Conservation (phyloP, 805 yeast species). For the Komagataella populi region DNA sequence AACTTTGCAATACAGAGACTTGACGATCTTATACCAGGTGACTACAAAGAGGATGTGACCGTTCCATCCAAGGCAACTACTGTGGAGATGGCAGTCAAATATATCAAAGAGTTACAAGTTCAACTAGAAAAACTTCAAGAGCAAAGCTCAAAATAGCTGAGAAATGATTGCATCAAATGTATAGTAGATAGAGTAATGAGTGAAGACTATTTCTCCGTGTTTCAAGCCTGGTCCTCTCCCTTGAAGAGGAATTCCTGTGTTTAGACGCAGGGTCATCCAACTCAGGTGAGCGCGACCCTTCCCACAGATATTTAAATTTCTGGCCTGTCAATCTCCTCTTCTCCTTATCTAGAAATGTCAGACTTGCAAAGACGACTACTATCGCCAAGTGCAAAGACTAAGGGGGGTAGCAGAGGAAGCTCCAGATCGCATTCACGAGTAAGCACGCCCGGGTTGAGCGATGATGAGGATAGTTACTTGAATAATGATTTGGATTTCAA, state of each 20-base stretch:
- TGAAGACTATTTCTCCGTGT: not conserved
- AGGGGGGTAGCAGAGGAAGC: not conserved
- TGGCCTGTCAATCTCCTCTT: not conserved
- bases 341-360: conserved; percentile 1
- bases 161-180: not conserved
- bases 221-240: not conserved
- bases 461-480: conserved; percentile 9
- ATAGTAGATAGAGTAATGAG: not conserved
- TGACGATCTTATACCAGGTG: conserved; percentile 51
- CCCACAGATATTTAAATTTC: not conserved
- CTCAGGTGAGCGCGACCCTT: not conserved
- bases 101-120: conserved; percentile 36
- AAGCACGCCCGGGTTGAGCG: conserved; percentile 2
- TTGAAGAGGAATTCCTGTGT: not conserved
- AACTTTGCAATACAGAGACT: conserved; percentile 75
- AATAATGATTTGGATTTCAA: conserved; percentile 8
- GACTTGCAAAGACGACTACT: conserved; percentile 3
- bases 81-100: conserved; percentile 74
- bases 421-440: conserved; percentile 1
- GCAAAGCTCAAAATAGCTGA: not conserved
- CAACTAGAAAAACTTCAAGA: conserved; percentile 14
- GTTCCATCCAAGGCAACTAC: conserved; percentile 91
- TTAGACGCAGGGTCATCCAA: not conserved
- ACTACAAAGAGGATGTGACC: conserved; percentile 36
- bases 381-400: conserved; percentile 4